A percentile compares a stretch with the other conserved stretches of the same genome.
These are phyloP conservation scores for Coemansia sp. DNA, from an alignment of 192 early-diverging fungal species.

Conservation along the genomic window DNA sequence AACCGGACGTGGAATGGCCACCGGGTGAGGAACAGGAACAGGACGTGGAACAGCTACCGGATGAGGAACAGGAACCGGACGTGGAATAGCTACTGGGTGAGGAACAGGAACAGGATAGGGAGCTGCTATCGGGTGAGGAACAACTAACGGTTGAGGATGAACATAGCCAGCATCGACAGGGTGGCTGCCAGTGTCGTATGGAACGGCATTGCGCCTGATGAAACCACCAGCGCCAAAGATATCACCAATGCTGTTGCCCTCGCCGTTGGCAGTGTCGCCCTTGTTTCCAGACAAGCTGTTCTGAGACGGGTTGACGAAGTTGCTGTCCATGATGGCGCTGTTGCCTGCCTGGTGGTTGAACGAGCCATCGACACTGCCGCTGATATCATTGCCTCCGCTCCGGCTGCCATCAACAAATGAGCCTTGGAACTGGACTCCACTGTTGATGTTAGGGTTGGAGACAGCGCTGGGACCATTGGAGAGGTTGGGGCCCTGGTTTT, in stretches of 20 bases:
- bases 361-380: constrained; percentile 17
- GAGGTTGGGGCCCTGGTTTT: constrained; percentile 18
- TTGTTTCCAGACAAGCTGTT: constrained; percentile 30
- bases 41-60: not conserved
- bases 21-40: constrained; percentile 18
- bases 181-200: constrained; percentile 37
- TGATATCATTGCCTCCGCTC: constrained; percentile 34
- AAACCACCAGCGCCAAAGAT: constrained; percentile 1
- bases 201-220: constrained; percentile 30
- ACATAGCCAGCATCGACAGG: constrained; percentile 5
- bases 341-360: constrained; percentile 29
- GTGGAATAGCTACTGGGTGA: constrained; percentile 1
- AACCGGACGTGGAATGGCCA: constrained; percentile 14
- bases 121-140: not conserved
- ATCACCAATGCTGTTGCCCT: constrained; percentile 39
- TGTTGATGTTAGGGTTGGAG: constrained; percentile 43
- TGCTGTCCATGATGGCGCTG: constrained; percentile 34
- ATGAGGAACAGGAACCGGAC: not conserved
- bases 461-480: constrained; percentile 28
- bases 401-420: constrained; percentile 24
- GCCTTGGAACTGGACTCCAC: constrained; percentile 35
- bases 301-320: constrained; percentile 38
- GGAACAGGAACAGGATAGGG: not conserved
- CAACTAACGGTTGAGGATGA: not conserved
- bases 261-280: constrained; percentile 37